Evolutionary conservation across 2,329 filamentous ascomycete species (phyloP).

Genomic region (Xylaria digitata): DNA sequence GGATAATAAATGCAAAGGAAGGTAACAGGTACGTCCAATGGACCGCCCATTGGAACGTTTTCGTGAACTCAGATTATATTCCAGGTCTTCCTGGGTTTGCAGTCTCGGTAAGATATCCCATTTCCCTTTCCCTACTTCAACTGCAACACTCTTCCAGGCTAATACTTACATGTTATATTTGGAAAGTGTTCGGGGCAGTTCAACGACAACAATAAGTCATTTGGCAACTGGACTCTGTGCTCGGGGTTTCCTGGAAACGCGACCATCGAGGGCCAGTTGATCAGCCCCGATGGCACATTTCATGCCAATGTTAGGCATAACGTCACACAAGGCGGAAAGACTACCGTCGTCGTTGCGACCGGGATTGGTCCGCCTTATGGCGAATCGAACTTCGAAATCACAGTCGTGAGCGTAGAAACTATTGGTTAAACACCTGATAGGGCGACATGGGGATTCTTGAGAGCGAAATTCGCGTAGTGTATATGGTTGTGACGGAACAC

Average conservation of each 20-base stretch:
- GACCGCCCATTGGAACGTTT: slow-evolving; percentile 13
- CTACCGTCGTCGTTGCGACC: slow-evolving; percentile 14
- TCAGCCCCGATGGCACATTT: slow-evolving; percentile 6
- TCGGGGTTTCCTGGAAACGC: slow-evolving; percentile 3
- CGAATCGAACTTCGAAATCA: not conserved
- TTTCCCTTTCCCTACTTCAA: not conserved
- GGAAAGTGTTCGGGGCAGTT: slow-evolving; percentile 16
- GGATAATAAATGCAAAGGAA: too few relatives aligned
- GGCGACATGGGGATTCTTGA: not conserved
- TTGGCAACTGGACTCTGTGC: slow-evolving; percentile 24
- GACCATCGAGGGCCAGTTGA: slow-evolving; percentile 21
- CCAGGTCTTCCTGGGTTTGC: slow-evolving; percentile 19
- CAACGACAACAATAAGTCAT: slow-evolving; percentile 1
- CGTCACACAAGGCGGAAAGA: slow-evolving; percentile 21
- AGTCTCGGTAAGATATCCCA: slow-evolving; percentile 12
- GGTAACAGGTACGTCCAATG: too few relatives aligned
- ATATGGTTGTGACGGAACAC: not conserved
- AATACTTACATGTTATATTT: not conserved
- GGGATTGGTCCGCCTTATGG: not conserved
- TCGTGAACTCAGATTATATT: slow-evolving; percentile 18
- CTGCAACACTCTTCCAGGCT: too few relatives aligned
- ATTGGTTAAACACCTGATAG: slow-evolving; percentile 3
- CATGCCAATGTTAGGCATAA: slow-evolving; percentile 18
- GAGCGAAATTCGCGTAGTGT: not conserved
- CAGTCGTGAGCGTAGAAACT: slow-evolving; percentile 15